Evolutionary conservation across 2,329 filamentous ascomycete genomes (phyloP).

Genomic region (Diaporthe vaccinii): DNA sequence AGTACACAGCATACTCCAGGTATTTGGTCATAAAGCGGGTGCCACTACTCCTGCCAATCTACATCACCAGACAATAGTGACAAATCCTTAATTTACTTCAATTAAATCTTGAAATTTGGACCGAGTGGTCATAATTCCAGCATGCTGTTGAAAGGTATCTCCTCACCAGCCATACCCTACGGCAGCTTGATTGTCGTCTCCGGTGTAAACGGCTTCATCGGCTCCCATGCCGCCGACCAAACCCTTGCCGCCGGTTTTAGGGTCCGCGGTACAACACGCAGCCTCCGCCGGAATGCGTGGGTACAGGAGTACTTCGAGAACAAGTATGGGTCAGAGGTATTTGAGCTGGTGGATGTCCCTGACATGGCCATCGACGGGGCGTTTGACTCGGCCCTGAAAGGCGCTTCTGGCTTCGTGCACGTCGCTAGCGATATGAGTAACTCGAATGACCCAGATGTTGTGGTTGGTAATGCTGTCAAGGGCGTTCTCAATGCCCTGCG

Average conservation of each 20-base stretch:
- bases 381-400: neutral
- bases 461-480: slow-evolving; percentile 15
- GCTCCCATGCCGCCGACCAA: slow-evolving; percentile 53
- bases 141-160: slow-evolving; percentile 4
- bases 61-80: too few relatives aligned
- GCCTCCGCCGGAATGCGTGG: slow-evolving; percentile 48
- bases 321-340: slow-evolving; percentile 45
- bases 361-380: slow-evolving; percentile 44
- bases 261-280: slow-evolving; percentile 57
- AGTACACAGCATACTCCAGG: neutral
- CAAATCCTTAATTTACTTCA: neutral
- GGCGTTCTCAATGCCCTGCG: slow-evolving; percentile 5
- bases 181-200: slow-evolving; percentile 53
- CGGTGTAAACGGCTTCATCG: slow-evolving; percentile 59
- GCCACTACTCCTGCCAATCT: neutral
- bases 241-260: slow-evolving; percentile 53
- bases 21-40: neutral
- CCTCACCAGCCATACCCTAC: slow-evolving; percentile 13
- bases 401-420: neutral
- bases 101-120: neutral
- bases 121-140: too few relatives aligned
- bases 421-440: slow-evolving; percentile 10
- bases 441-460: neutral
- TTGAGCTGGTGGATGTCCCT: slow-evolving; percentile 49
- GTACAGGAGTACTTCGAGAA: slow-evolving; percentile 44